Evolutionary conservation across 2,329 filamentous ascomycete genomes (phyloP).

Genomic region (Claviceps paspali): DNA sequence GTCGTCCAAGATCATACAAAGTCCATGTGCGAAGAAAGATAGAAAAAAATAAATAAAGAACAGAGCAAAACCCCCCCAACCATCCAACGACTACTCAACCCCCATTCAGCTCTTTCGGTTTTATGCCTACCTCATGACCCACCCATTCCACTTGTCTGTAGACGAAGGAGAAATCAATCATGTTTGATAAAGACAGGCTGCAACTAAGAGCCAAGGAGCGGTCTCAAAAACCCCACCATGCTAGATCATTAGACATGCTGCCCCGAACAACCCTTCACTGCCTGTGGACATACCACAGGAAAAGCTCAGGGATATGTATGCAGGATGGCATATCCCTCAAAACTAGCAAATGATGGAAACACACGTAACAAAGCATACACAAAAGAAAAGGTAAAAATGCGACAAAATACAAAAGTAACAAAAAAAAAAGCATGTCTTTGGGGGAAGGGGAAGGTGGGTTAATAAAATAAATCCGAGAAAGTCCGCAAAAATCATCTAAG

Average conservation of each 20-base stretch:
- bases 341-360: constrained; percentile 1
- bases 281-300: background rate
- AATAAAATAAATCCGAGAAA: constrained; percentile 1
- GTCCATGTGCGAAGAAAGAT: constrained; percentile 1
- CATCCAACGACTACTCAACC: constrained; percentile 3
- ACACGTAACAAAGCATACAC: constrained; percentile 1
- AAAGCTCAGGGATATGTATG: background rate
- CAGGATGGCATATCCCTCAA: background rate
- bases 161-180: background rate
- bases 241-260: background rate
- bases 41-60: background rate
- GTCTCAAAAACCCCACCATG: background rate
- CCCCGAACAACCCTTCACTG: background rate
- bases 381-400: constrained; percentile 6
- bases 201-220: background rate
- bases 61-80: background rate
- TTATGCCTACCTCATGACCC: too few relatives aligned
- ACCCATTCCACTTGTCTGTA: too few relatives aligned
- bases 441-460: constrained; percentile 3
- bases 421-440: constrained; percentile 7
- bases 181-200: background rate
- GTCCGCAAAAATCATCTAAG: constrained; percentile 14
- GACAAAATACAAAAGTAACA: constrained; percentile 7
- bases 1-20: constrained; percentile 8
- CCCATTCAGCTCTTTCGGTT: too few relatives aligned